These are phyloP conservation scores for Coemansia sp. DNA, from an alignment of 192 early-diverging fungal species.

Conservation along the genomic window DNA sequence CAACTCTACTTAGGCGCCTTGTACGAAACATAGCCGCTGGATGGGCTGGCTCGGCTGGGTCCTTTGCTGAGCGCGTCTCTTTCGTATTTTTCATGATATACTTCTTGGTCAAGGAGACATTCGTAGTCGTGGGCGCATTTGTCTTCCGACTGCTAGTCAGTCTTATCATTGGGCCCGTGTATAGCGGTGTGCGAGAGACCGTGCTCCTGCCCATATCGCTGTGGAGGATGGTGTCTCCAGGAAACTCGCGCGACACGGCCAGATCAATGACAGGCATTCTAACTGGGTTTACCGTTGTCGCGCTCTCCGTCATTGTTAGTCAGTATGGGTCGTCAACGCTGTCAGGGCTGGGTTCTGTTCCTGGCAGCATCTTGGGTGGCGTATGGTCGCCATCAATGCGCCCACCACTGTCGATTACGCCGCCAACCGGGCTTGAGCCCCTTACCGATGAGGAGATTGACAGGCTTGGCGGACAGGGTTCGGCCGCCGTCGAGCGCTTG, in stretches of 20 bases:
- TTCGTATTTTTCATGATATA: conserved; percentile 51
- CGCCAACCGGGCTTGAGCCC: conserved; percentile 15
- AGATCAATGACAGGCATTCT: conserved; percentile 28
- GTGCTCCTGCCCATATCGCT: conserved; percentile 29
- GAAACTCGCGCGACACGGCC: conserved; percentile 21
- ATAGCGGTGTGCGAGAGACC: conserved; percentile 30
- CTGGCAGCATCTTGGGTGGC: background rate
- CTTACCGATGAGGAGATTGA: conserved; percentile 34
- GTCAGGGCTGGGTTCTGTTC: conserved; percentile 11
- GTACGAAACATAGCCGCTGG: conserved; percentile 44
- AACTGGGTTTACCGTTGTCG: conserved; percentile 30
- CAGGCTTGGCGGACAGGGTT: conserved; percentile 36
- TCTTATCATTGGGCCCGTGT: conserved; percentile 27
- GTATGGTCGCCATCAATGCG: background rate
- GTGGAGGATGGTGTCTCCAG: conserved; percentile 22
- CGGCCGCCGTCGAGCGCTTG: conserved; percentile 35
- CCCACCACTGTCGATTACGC: conserved; percentile 3
- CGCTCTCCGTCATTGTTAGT: conserved; percentile 29
- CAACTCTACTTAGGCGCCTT: conserved; percentile 40
- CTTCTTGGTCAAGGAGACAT: conserved; percentile 49
- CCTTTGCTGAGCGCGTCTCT: conserved; percentile 35
- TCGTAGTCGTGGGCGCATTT: conserved; percentile 20
- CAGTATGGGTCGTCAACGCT: conserved; percentile 30
- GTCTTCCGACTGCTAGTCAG: conserved; percentile 15
- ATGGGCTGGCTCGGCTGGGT: conserved; percentile 39